Evolutionary conservation across 441 rosid species (phyloP), one percentile per base, ranked within the genome.

Genomic region (Populus hybrid): DNA sequence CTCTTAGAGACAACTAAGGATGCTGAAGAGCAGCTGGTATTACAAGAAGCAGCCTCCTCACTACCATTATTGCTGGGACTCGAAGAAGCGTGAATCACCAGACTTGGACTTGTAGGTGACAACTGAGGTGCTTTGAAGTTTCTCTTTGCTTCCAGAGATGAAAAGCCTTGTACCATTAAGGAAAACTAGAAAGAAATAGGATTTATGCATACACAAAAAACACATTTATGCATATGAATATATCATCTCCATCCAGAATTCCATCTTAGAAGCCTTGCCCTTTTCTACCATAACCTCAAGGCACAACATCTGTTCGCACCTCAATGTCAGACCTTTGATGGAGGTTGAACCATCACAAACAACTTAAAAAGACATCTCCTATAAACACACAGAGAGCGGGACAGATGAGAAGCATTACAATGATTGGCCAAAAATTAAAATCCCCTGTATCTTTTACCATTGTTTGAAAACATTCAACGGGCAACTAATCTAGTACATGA

Each of bases 81-180:
- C 40, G 76, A 80, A 71, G 87, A 83, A 80, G 85, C 75, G 71
- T 73, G 80, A 69, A 82, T 83, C 40, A 26, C 79, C 3, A 85
- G 85, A 79, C 83, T 86, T 83, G 86, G 72, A 82, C 79, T 76
- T 69, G 78, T 79, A 71, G 92, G 89, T 42, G 94, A 89, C 71
- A 76, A 74, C 61, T 92, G 87, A 67, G 99, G 96, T 71, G 94
- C 91, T 80, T 79, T 89, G 83, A 92, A 94, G 72, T 87, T 88
- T 83, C 95, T 87, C 87, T 91, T 94, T 63, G 97, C 92, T 87
- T 94, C 99, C 34, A 89, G 81, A 75, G 98, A 89, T 82, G 99
- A 93, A 84, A 86, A 88, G 86, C 97, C 99, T 96, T 86, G 64
- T 68, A 34, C 67, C 38, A 86, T 91, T 83, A 86, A 92, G 90